Percentiles rank a stretch among this genome's conserved stretches.
Evolutionary conservation across 495 filamentous ascomycete species (phyloP).

Genomic region (Podospora tetraspora): DNA sequence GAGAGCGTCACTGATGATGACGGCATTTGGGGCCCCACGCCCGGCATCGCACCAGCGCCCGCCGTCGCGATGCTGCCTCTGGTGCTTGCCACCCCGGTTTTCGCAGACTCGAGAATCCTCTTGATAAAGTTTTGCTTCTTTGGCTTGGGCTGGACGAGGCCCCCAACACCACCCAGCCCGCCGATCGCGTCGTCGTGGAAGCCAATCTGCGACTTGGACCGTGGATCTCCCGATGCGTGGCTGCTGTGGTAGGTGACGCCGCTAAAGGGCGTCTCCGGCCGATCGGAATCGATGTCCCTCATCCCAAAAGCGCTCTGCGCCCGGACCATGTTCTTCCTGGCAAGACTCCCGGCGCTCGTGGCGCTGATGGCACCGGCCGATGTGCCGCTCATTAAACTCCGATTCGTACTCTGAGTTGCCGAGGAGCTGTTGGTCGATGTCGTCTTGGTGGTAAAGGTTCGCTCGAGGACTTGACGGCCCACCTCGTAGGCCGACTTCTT

Average conservation of each 20-base stretch:
- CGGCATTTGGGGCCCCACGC: conserved; percentile 24
- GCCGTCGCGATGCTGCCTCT: conserved; percentile 74
- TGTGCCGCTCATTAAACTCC: conserved; percentile 85
- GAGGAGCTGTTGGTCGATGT: conserved; percentile 68
- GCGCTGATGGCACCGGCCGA: conserved; percentile 90
- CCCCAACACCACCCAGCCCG: conserved; percentile 49
- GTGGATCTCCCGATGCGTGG: conserved; percentile 59
- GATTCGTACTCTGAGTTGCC: conserved; percentile 70
- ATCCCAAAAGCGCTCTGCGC: conserved; percentile 50
- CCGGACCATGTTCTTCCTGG: conserved; percentile 57
- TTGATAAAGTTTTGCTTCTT: conserved; percentile 96
- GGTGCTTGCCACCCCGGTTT: conserved; percentile 85
- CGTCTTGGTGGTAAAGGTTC: conserved; percentile 83
- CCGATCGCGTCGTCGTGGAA: conserved; percentile 45
- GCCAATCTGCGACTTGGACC: conserved; percentile 45
- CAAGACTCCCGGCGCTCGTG: conserved; percentile 90
- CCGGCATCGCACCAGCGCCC: conserved; percentile 40
- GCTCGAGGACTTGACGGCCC: conserved; percentile 59
- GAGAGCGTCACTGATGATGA: conserved; percentile 10
- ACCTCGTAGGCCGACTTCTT: conserved; percentile 85
- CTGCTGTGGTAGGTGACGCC: conserved; percentile 80
- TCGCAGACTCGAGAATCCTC: conserved; percentile 90
- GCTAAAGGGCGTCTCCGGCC: conserved; percentile 68
- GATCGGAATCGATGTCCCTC: conserved; percentile 44
- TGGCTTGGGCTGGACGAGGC: conserved; percentile 76